Evolutionary conservation across 2,329 filamentous ascomycete genomes (phyloP).

Genomic region (Tricladium varicosporioides): DNA sequence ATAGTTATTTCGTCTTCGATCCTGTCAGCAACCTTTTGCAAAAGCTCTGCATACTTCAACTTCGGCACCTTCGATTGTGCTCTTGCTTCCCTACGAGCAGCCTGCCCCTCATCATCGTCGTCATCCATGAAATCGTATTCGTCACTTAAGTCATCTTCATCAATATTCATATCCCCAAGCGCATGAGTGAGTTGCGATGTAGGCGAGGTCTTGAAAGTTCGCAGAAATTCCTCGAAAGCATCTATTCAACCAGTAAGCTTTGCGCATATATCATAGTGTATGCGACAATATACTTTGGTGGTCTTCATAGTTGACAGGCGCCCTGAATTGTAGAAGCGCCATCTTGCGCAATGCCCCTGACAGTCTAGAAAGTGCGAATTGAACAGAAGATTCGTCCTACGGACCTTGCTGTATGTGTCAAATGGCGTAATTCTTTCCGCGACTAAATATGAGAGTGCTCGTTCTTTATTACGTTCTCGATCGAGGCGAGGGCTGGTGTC

Average conservation of each 20-base stretch:
- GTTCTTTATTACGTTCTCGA: slow-evolving; percentile 1
- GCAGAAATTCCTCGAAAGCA: slow-evolving; percentile 84
- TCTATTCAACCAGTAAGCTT: slow-evolving; percentile 42
- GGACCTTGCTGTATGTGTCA: no score
- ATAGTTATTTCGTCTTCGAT: slow-evolving; percentile 74
- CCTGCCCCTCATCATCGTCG: slow-evolving; percentile 55
- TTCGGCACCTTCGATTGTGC: slow-evolving; percentile 56
- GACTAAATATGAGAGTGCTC: neutral
- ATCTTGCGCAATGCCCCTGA: slow-evolving; percentile 49
- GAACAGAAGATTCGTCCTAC: no score
- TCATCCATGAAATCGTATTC: slow-evolving; percentile 94
- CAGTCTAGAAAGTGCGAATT: neutral
- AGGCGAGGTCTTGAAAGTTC: slow-evolving; percentile 79
- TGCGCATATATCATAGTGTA: neutral
- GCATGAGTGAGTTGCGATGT: slow-evolving; percentile 75
- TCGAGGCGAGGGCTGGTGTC: slow-evolving; percentile 15
- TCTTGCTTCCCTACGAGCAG: slow-evolving; percentile 44
- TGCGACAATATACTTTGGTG: slow-evolving; percentile 66
- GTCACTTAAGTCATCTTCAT: slow-evolving; percentile 82
- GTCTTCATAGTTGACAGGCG: slow-evolving; percentile 81
- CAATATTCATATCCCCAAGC: slow-evolving; percentile 79
- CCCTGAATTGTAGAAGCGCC: slow-evolving; percentile 79
- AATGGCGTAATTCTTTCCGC: neutral
- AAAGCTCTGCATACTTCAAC: slow-evolving; percentile 82
- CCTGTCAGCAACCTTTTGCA: slow-evolving; percentile 86